These are phyloP conservation scores for Wickerhamiella alocasiicola DNA, from an alignment of 805 yeast species.

Conservation along the genomic window DNA sequence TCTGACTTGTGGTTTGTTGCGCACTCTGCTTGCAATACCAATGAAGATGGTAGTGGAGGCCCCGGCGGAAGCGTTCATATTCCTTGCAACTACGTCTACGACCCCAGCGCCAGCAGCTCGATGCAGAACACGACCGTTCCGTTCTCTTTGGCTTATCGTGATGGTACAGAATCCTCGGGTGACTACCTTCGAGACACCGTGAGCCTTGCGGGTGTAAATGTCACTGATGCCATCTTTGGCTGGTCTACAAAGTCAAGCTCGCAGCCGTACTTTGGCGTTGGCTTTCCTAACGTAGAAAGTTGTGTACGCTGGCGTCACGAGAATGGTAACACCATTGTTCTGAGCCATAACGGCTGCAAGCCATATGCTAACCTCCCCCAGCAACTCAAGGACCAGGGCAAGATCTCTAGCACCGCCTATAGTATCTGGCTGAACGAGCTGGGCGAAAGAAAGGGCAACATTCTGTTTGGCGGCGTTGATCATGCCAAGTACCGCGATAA, in stretches of 20 bases:
- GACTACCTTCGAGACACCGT: slow-evolving; percentile 38
- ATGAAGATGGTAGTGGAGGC: not conserved
- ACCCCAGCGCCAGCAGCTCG: slow-evolving; percentile 23
- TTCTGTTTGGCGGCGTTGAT: slow-evolving; percentile 37
- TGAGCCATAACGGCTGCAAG: slow-evolving; percentile 4
- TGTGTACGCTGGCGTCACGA: slow-evolving; percentile 12
- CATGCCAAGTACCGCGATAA: slow-evolving; percentile 32
- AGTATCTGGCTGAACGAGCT: slow-evolving; percentile 33
- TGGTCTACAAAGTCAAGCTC: slow-evolving; percentile 55
- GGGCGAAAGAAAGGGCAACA: slow-evolving; percentile 26
- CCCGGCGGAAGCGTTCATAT: not conserved
- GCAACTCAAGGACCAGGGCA: slow-evolving; percentile 29
- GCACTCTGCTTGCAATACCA: slow-evolving; percentile 26
- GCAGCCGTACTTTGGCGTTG: slow-evolving; percentile 30
- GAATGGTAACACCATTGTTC: slow-evolving; percentile 1
- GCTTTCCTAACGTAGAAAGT: slow-evolving; percentile 23
- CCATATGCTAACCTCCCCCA: slow-evolving; percentile 26
- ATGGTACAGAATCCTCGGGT: slow-evolving; percentile 39
- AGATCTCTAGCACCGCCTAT: slow-evolving; percentile 33
- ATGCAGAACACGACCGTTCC: slow-evolving; percentile 13
- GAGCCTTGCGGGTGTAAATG: slow-evolving; percentile 35
- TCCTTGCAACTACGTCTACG: slow-evolving; percentile 16
- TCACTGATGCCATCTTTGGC: slow-evolving; percentile 49
- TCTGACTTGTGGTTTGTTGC: slow-evolving; percentile 55
- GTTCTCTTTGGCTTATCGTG: slow-evolving; percentile 29